Conservation (phyloP, 768 basidiomycete genomes). For the Nidula microcarpa region DNA sequence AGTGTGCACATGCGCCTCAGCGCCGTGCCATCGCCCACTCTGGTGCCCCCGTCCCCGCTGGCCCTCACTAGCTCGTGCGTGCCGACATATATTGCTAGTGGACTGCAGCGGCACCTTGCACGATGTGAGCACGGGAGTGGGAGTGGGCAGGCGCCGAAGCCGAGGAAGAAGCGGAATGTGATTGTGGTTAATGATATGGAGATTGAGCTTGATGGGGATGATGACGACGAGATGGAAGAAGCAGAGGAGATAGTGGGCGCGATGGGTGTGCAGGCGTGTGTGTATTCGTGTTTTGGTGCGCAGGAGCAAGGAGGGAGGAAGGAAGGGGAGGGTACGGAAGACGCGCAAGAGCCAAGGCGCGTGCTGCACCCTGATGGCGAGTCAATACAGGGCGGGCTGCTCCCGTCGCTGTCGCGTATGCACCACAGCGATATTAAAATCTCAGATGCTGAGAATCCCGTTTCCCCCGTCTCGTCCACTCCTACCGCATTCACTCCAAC, state of each 20-base stretch:
- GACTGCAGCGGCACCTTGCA: too few species aligned
- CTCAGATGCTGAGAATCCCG: too few species aligned
- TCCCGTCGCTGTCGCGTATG: neutral
- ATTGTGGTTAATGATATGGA: conserved; percentile 37
- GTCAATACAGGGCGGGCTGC: neutral
- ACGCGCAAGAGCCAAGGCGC: neutral
- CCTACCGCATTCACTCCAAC: too few species aligned
- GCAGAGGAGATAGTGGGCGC: conserved; percentile 1
- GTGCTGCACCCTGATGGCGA: neutral
- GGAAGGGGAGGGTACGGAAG: neutral
- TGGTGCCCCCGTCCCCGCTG: neutral
- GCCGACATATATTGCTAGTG: too few species aligned
- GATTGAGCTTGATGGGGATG: conserved; percentile 22
- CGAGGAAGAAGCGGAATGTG: conserved; percentile 23
- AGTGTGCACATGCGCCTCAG: neutral
- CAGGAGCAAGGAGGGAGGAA: neutral
- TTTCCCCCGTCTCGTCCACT: too few species aligned
- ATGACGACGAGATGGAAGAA: conserved; percentile 8
- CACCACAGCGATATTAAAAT: neutral
- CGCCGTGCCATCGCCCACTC: neutral
- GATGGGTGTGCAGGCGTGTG: neutral
- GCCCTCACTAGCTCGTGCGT: neutral
- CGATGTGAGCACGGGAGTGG: neutral
- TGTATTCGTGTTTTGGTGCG: neutral
- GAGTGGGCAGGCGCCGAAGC: conserved; percentile 1